Base-by-base conservation (phyloP, 371 early-diverging fungal genomes). In the Mucor irregularis region DNA sequence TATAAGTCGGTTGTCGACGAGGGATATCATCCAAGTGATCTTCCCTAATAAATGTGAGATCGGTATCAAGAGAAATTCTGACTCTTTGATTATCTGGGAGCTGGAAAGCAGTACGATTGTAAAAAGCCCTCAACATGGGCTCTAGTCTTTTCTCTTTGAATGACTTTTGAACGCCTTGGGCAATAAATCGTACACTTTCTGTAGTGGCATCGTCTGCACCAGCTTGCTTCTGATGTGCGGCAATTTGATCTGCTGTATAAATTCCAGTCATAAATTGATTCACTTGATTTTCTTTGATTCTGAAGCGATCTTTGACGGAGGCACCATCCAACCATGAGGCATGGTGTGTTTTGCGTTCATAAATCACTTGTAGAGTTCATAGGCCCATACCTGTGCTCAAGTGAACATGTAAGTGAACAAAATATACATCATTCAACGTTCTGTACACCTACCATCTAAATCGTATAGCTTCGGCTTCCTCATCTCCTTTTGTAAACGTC, bases 41-140 rank as follows among this genome's bases (percentile, higher is more conserved):
- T 65, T 97, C 99, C 46, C 95, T 91, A 54, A 97, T 91, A 86
- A 99, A 92, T 16, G 92, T 86, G 44, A 99, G 74, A 54, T 99
- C 95, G 0, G 97, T 98, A 68, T 99, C 99, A 11, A 99, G 82
- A 9, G 93, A 92, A 43, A 98, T 92, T 56, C 98, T 86, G 24
- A 99, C 93, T 30, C 90, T 82, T 11, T 96, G 91, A 73, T 94
- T 95, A 28, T 94, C 95, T 4, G 99, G 99, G 19, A 98, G 68
- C 69, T 98, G 98, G 85, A 99, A 99, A 4, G 99, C 98, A 9
- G 93, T 96, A 71, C 99, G 87, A 73, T 95, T 96, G 81, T 99
- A 98, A 62, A 93, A 94, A 3, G 95, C 93, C 42, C 98, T 88
- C 42, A 91, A 66, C 19, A 88, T 85, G 45, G 99, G 99, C 21